Evolutionary conservation across 768 basidiomycete genomes (phyloP).

Genomic region (Tremella fuciformis): DNA sequence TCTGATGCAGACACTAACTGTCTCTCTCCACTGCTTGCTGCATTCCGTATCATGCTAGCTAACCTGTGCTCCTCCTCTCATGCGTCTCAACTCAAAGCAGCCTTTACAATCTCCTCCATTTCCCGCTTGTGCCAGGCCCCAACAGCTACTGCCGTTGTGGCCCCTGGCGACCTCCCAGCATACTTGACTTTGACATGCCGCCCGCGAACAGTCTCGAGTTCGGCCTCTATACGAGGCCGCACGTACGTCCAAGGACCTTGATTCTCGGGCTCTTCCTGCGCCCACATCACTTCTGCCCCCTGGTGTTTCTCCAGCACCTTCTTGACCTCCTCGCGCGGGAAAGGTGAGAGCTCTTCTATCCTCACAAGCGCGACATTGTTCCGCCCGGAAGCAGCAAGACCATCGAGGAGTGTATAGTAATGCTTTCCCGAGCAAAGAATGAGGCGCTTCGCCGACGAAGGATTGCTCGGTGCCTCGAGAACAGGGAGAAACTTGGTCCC

Average conservation of each 20-base stretch:
- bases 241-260: conserved; percentile 79
- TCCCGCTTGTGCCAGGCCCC: conserved; percentile 67
- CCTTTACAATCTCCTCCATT: conserved; percentile 62
- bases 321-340: conserved; percentile 67
- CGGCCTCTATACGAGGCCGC: conserved; percentile 57
- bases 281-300: conserved; percentile 59
- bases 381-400: conserved; percentile 54
- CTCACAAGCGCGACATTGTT: conserved; percentile 64
- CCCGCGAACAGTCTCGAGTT: conserved; percentile 56
- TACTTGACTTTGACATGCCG: conserved; percentile 56
- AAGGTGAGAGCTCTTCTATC: conserved; percentile 82
- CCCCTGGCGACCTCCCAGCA: conserved; percentile 67
- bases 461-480: conserved; percentile 52
- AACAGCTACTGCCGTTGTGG: conserved; percentile 73
- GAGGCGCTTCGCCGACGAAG: conserved; percentile 60
- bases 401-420: conserved; percentile 69
- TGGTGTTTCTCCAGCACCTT: conserved; percentile 57
- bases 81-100: conserved; percentile 14
- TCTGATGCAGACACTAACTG: too few relatives aligned
- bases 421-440: conserved; percentile 76
- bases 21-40: too few relatives aligned
- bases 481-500: conserved; percentile 69
- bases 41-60: too few relatives aligned
- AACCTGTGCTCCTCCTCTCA: too few relatives aligned
- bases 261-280: conserved; percentile 86